phyloP scores from a whole-genome alignment of 352 stramenopile species.

The Sclerospora graminicola region DNA sequence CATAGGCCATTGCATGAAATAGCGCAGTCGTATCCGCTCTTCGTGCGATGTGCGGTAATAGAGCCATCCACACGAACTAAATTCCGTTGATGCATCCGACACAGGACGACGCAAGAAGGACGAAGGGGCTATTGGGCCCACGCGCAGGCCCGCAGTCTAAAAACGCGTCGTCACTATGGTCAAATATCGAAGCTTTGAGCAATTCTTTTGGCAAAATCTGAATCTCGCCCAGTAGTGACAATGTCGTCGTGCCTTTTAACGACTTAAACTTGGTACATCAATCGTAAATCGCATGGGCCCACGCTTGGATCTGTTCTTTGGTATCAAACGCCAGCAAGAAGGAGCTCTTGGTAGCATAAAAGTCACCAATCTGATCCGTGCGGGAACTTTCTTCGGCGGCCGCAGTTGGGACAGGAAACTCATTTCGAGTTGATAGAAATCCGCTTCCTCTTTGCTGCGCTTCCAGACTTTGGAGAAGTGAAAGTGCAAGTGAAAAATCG shows the following conservation, averaged over 20 bases:
- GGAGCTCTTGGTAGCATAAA: too few relatives aligned
- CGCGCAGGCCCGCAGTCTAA: constrained; percentile 20
- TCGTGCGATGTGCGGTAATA: constrained; percentile 80
- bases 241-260: constrained; percentile 49
- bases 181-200: constrained; percentile 74
- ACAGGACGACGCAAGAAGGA: constrained; percentile 9
- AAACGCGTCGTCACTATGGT: constrained; percentile 32
- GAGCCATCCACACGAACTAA: constrained; percentile 73
- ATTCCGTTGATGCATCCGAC: too few relatives aligned
- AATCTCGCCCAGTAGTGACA: constrained; percentile 58
- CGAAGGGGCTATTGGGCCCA: constrained; percentile 8
- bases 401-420: constrained; percentile 66
- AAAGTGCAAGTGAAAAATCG: constrained; percentile 67
- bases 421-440: constrained; percentile 82
- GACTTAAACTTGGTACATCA: constrained; percentile 85
- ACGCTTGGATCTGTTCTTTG: constrained; percentile 57
- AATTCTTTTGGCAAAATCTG: constrained; percentile 76
- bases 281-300: constrained; percentile 71
- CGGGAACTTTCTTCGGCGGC: constrained; percentile 43
- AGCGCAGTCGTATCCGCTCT: constrained; percentile 71
- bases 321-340: constrained; percentile 73
- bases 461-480: constrained; percentile 78
- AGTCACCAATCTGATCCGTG: constrained; percentile 63
- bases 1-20: constrained; percentile 83
- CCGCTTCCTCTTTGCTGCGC: constrained; percentile 44